Base-by-base conservation (phyloP, 768 basidiomycete genomes). In the Suillus subalutaceus region DNA sequence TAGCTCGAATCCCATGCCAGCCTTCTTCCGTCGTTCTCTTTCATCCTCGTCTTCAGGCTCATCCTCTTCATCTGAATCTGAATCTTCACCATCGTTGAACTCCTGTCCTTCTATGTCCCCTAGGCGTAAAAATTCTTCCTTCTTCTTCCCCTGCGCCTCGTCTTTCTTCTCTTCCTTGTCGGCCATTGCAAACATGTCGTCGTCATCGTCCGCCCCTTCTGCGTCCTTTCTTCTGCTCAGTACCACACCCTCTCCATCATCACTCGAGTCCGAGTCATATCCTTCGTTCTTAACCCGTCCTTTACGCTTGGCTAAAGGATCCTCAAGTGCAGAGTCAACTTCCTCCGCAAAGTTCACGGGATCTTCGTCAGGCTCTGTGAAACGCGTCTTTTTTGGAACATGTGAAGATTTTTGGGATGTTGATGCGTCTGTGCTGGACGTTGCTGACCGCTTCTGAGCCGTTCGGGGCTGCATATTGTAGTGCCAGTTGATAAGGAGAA, bases 41-140 rank as follows among this genome's bases (percentile, higher is more conserved):
- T 92, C 91, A 74, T 95, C 91, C 72, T 96, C 91, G 73, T 95
- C 86, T 67, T 80, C 81, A 7, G 80, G 82, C 63, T 80, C 84
- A 18, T 75, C 81, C 0, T 79, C 86, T 0, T 82, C 82, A 4
- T 75, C 83, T 0, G 80, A 79, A 15, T 68, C 76, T 32, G 81
- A 86, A 71, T 53, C 43, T 23, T 69, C 77, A 6, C 32, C 66
- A 9, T 67, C 73, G 66, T 77, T 71, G 32, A 99, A 99, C 74
- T 96, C 96, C 75, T 99, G 97, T 0, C 97, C 97, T 77, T 98
- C 96, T 72, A 99, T 97, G 75, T 99, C 97, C 8, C 94, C 94
- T 20, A 99, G 81, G 59, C 93, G 85, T 77, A 99, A 80, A 75
- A 85, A 97, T 73, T 88, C 87, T 68, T 88, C 85, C 73, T 87